Conservation (phyloP, 2,329 filamentous ascomycete genomes). For the Fusarium temperatum region DNA sequence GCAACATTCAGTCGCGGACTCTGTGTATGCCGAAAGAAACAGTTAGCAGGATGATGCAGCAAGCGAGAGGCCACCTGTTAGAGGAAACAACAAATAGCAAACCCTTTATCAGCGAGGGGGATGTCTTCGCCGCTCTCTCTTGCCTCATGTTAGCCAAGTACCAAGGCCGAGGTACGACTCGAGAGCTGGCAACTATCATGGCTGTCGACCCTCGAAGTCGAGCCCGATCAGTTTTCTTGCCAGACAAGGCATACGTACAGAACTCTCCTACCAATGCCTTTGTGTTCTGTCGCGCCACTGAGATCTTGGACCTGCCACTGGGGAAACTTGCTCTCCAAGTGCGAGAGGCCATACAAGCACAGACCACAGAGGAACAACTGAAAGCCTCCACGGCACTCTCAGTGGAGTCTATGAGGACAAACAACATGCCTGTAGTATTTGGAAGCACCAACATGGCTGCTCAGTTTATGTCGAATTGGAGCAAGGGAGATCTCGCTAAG, state of each 20-base stretch:
- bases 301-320: neutral
- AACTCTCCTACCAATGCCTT: constrained; percentile 15
- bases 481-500: constrained; percentile 13
- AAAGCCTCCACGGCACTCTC: constrained; percentile 8
- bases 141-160: constrained; percentile 1
- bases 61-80: neutral
- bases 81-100: accelerated
- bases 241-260: constrained; percentile 6
- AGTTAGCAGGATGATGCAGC: neutral
- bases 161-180: neutral
- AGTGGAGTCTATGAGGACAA: constrained; percentile 17
- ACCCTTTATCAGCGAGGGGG: constrained; percentile 1
- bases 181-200: constrained; percentile 8
- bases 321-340: constrained; percentile 24
- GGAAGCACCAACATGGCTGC: constrained; percentile 17
- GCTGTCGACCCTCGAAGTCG: constrained; percentile 20
- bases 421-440: constrained; percentile 10
- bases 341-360: constrained; percentile 12
- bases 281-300: neutral
- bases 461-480: constrained; percentile 34
- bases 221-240: neutral
- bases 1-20: constrained; percentile 3
- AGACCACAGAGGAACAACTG: constrained; percentile 32
- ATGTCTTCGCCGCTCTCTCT: constrained; percentile 11
- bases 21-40: neutral